Percentiles rank a stretch among this genome's conserved stretches.
Evolutionary conservation across 1,139 yeast species (phyloP).

Genomic region (Taphrina sp.): DNA sequence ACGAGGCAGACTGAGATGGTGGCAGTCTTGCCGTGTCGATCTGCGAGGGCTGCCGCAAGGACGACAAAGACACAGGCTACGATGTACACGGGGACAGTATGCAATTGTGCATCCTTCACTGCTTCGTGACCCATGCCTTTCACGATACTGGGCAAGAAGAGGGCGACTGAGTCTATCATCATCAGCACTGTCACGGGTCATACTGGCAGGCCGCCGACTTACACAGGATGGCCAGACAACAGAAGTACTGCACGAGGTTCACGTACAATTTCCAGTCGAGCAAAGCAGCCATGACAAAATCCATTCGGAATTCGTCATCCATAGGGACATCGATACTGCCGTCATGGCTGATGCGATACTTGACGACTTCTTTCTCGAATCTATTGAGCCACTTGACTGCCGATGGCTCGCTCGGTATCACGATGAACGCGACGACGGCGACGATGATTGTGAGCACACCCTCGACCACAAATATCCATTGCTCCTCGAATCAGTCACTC

Average conservation of each 20-base stretch:
- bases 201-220: too few species aligned
- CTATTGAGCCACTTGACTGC: neutral
- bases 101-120: slow-evolving; percentile 1
- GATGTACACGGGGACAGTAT: slow-evolving; percentile 10
- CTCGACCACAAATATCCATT: neutral
- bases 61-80: slow-evolving; percentile 14
- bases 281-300: slow-evolving; percentile 1
- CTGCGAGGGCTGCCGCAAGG: slow-evolving; percentile 2
- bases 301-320: slow-evolving; percentile 13
- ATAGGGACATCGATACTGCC: slow-evolving; percentile 4
- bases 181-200: too few species aligned
- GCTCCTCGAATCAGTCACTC: neutral
- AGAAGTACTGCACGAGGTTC: too few species aligned
- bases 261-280: slow-evolving; percentile 19
- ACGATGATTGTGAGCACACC: neutral
- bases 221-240: too few species aligned
- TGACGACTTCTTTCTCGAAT: neutral
- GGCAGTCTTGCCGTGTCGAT: neutral
- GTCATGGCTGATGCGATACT: neutral
- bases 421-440: neutral
- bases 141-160: neutral
- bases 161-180: neutral
- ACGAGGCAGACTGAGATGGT: slow-evolving; percentile 1
- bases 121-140: slow-evolving; percentile 5
- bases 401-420: neutral